Evolutionary conservation across 441 rosid genomes (phyloP), one percentile per base, ranked within the genome.

Genomic region (Adansonia grandidieri): DNA sequence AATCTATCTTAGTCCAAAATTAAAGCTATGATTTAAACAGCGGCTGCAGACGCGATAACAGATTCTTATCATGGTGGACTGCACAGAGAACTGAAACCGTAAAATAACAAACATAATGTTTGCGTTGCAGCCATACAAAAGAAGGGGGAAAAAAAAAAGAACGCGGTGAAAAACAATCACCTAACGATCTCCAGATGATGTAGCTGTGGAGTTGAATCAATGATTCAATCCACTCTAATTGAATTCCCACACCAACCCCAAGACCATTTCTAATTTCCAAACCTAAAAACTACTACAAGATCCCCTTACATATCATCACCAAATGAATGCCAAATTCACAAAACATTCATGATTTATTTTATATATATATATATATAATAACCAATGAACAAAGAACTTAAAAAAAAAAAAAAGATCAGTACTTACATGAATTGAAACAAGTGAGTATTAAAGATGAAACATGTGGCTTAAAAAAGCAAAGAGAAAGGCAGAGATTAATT

Each of bases 401-500:
- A 20, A 20, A 22, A 9, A 20, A 54, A 54, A 53, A 24, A 7
- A 6, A 4, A 54, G 20, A 54, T n/a, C 11, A 28, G 11, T 61
- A 61, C 42, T 24, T 61, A 42, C 4, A 28, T 24, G 42, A 61
- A 61, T 28, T 24, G 42, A 28, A 61, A 63, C 2, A 63, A 10
- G 19, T 63, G 14, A 63, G 0, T 5, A 13, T 14, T 13, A 32
- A 32, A 32, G 68, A 63, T 63, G 42, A 32, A 32, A 63, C 19
- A 32, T 63, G 44, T 11, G 67, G 2, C 17, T 22, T 13, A 19
- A 37, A 37, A 37, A 37, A 37, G 42, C 42, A 37, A 68, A 10
- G 20, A 9, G 2, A 14, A 54, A 28, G 15, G 15, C 14, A 22
- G 5, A 80, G 40, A 19, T 77, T 76, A 50, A 79, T 87, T 28